These are phyloP conservation scores for Syzygium aromaticum DNA, from an alignment of 345 rosid genomes.

Conservation along the genomic window DNA sequence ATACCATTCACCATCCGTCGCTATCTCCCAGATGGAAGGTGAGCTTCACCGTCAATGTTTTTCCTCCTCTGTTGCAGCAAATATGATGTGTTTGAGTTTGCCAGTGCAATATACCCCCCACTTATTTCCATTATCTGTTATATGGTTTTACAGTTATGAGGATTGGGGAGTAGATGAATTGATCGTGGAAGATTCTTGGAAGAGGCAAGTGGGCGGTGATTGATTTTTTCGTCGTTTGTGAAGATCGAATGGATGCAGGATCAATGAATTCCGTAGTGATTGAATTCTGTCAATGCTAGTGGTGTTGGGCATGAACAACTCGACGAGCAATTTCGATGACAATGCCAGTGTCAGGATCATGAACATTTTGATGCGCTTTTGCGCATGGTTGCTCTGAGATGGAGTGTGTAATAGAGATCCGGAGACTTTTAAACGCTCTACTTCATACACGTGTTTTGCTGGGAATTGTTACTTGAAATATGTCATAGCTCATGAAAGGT, in stretches of 20 bases:
- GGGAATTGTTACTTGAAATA: not conserved
- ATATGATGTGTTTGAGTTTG: not conserved
- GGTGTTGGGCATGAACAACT: not conserved
- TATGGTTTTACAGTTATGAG: slow-evolving; percentile 39
- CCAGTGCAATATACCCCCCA: not conserved
- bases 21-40: slow-evolving; percentile 93
- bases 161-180: slow-evolving; percentile 95
- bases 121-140: not conserved
- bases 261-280: not conserved
- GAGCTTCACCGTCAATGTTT: slow-evolving; percentile 1
- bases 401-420: not conserved
- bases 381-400: not conserved
- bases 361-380: not conserved
- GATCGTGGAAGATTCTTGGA: slow-evolving; percentile 97
- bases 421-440: not conserved
- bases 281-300: not conserved
- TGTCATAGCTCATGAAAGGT: not conserved
- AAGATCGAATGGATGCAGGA: not conserved
- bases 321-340: not conserved
- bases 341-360: not conserved
- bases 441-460: not conserved
- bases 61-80: not conserved
- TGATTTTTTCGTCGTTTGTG: not conserved
- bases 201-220: slow-evolving; percentile 93
- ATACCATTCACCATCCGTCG: slow-evolving; percentile 94